phyloP scores from a whole-genome alignment of 208 protist species.

The Trypanosoma lewisi region DNA sequence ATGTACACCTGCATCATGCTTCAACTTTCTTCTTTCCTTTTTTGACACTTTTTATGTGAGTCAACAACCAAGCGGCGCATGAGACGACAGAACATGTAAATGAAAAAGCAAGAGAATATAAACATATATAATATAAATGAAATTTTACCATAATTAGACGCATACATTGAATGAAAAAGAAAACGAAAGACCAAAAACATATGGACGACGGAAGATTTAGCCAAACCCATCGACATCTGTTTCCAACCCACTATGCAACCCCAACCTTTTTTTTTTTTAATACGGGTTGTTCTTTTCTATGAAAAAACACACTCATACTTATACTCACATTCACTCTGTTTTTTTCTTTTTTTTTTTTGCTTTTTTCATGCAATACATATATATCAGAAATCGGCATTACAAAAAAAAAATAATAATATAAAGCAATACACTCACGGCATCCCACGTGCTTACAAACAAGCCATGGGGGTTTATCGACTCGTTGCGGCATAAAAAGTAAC shows the following conservation, averaged over 20 bases:
- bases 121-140: background rate
- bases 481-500: slow-evolving; percentile 18
- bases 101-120: slow-evolving; percentile 6
- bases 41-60: no score
- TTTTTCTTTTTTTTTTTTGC: background rate
- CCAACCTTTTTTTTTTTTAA: no score
- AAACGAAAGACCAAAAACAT: slow-evolving; percentile 4
- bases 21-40: background rate
- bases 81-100: slow-evolving; percentile 14
- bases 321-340: background rate
- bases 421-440: background rate
- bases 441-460: background rate
- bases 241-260: no score
- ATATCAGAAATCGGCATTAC: background rate
- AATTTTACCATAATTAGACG: no score
- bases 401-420: background rate
- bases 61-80: no score
- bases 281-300: background rate
- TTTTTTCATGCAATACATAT: background rate
- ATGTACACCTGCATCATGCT: slow-evolving; percentile 18
- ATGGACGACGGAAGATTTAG: no score
- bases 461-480: background rate
- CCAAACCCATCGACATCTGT: background rate
- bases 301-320: background rate
- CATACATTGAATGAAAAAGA: slow-evolving; percentile 16